These are phyloP conservation scores for Cronartium quercuum DNA, from an alignment of 1,284 basidiomycete genomes.

Conservation along the genomic window DNA sequence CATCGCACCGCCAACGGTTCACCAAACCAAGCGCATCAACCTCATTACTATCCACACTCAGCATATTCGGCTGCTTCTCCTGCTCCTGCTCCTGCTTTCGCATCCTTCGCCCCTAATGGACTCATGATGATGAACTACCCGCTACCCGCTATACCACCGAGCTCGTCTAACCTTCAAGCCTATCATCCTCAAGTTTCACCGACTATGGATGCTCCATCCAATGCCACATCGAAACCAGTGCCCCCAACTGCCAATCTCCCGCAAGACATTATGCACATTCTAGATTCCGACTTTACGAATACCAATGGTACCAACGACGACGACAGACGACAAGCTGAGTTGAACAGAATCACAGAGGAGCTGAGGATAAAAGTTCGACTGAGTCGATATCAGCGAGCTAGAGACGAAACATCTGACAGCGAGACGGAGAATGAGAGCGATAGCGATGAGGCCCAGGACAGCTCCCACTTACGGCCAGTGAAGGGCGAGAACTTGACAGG, in stretches of 20 bases:
- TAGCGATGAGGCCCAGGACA: not conserved
- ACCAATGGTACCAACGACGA: not conserved
- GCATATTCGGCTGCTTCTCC: not conserved
- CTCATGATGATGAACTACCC: not conserved
- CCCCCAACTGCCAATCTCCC: conserved; percentile 6
- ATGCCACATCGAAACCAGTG: not conserved
- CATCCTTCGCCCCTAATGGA: not conserved
- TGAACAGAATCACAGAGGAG: conserved; percentile 21
- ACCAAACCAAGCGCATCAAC: not conserved
- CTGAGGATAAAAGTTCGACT: conserved; percentile 23
- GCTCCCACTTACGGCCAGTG: not conserved
- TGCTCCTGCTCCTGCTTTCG: not conserved
- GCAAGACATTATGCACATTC: conserved; percentile 26
- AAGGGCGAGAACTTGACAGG: not conserved
- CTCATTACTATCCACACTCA: not conserved
- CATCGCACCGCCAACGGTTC: too few species aligned
- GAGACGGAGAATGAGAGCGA: conserved; percentile 1
- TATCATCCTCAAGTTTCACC: not conserved
- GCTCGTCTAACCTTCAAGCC: not conserved
- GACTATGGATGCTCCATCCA: not conserved
- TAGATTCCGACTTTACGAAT: conserved; percentile 27
- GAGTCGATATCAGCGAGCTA: conserved; percentile 16
- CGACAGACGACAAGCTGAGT: conserved; percentile 3
- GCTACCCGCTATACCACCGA: not conserved
- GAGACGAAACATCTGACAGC: conserved; percentile 21